phyloP scores from a whole-genome alignment of 306 rosid species.

The Corylus americana region DNA sequence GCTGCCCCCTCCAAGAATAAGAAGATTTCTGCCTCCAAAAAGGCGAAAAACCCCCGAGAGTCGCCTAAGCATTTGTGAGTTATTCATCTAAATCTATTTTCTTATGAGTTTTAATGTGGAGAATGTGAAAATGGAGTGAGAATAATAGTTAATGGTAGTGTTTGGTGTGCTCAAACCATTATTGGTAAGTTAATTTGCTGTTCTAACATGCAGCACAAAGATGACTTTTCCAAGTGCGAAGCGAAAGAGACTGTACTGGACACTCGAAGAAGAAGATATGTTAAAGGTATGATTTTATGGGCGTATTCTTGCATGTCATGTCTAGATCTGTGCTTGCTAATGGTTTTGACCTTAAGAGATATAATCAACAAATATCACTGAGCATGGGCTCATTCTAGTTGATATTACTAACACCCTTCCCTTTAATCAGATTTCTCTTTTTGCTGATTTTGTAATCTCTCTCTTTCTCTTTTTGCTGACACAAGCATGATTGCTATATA shows the following conservation, averaged over 20 bases:
- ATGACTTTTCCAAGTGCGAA: constrained; percentile 14
- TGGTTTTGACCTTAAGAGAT: background rate
- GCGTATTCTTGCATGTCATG: background rate
- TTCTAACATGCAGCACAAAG: constrained; percentile 34
- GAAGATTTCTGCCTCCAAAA: constrained; percentile 12
- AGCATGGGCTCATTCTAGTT: background rate
- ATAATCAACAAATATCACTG: background rate
- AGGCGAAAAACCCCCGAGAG: background rate
- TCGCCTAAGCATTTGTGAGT: constrained; percentile 29
- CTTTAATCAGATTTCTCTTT: background rate
- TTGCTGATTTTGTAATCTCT: background rate
- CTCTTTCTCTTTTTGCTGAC: background rate
- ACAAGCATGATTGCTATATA: background rate
- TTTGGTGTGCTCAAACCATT: background rate
- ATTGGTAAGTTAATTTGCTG: background rate
- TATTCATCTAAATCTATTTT: background rate
- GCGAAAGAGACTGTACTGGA: constrained; percentile 45
- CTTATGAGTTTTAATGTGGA: background rate
- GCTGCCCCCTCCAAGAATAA: background rate
- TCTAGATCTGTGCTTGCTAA: background rate
- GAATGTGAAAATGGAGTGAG: background rate
- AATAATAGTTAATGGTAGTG: background rate
- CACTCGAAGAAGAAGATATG: constrained; percentile 46
- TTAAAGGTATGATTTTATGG: constrained; percentile 40
- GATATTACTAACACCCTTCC: background rate